Conservation (phyloP, 2,329 filamentous ascomycete genomes). For the Pyrenochaeta sp. region DNA sequence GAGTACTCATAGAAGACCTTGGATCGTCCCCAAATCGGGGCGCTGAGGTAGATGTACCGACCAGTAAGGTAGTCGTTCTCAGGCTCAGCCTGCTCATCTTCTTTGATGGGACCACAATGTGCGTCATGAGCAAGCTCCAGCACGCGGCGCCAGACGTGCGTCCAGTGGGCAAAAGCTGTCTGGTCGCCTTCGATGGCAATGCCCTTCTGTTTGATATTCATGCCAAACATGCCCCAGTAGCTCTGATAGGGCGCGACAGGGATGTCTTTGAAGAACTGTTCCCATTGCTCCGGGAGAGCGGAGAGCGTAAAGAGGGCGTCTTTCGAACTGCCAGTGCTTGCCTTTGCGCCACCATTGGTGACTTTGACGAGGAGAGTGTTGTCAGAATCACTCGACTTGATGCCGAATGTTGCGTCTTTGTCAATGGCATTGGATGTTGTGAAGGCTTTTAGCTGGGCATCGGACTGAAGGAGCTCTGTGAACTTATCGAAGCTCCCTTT, state of each 20-base stretch:
- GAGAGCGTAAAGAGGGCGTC: conserved; percentile 50
- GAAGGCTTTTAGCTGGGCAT: conserved; percentile 46
- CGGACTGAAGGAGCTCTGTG: conserved; percentile 40
- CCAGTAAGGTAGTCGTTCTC: conserved; percentile 56
- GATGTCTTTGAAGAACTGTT: conserved; percentile 54
- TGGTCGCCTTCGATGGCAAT: conserved; percentile 58
- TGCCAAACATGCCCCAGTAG: conserved; percentile 56
- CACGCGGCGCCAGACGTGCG: conserved; percentile 57
- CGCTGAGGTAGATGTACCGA: conserved; percentile 56
- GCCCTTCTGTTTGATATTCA: conserved; percentile 60
- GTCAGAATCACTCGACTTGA: conserved; percentile 45
- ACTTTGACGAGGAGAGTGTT: conserved; percentile 44
- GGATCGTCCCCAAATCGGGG: conserved; percentile 57
- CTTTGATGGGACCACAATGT: conserved; percentile 53
- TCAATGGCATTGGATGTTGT: conserved; percentile 45
- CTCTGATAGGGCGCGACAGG: conserved; percentile 55
- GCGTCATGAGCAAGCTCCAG: conserved; percentile 59
- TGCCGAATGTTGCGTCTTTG: conserved; percentile 42
- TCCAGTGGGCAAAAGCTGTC: conserved; percentile 54
- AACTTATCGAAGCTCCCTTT: conserved; percentile 42
- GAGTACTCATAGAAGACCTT: conserved; percentile 60
- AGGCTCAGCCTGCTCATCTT: conserved; percentile 47
- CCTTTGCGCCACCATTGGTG: conserved; percentile 38
- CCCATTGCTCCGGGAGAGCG: conserved; percentile 56
- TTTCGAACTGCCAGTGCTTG: conserved; percentile 35